Evolutionary conservation across 768 basidiomycete species (phyloP).

Genomic region (Russula abietina): DNA sequence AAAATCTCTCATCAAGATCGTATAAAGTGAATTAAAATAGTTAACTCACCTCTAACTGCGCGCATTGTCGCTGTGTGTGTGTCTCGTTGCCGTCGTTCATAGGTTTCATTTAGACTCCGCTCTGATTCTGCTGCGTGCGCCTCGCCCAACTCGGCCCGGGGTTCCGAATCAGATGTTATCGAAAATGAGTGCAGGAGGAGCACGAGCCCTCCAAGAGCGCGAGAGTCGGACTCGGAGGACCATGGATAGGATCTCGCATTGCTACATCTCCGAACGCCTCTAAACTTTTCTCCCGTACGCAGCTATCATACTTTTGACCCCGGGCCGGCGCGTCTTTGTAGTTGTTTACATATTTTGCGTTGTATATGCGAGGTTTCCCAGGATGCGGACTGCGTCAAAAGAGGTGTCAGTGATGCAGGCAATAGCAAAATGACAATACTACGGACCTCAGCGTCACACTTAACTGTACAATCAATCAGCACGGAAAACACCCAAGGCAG

Average conservation of each 20-base stretch:
- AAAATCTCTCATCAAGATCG: background rate
- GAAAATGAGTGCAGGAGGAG: no score
- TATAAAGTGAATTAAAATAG: background rate
- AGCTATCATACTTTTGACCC: no score
- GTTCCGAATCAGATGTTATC: background rate
- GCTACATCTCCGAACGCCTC: no score
- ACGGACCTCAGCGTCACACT: background rate
- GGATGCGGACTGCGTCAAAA: no score
- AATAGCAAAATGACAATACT: background rate
- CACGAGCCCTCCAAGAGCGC: no score
- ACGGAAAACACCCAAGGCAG: background rate
- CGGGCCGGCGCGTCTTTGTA: no score
- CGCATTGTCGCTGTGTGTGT: background rate
- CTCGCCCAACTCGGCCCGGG: background rate
- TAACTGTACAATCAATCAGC: background rate
- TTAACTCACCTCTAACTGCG: constrained; percentile 12
- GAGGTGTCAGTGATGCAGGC: background rate
- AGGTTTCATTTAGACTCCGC: no score
- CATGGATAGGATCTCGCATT: no score
- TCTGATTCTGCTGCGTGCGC: background rate
- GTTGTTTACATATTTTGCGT: no score
- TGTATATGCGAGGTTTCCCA: no score
- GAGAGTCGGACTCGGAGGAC: no score
- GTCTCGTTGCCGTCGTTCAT: background rate
- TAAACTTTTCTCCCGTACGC: no score